These are phyloP conservation scores for Candida tibetensis DNA, from an alignment of 805 yeast species.

Conservation along the genomic window DNA sequence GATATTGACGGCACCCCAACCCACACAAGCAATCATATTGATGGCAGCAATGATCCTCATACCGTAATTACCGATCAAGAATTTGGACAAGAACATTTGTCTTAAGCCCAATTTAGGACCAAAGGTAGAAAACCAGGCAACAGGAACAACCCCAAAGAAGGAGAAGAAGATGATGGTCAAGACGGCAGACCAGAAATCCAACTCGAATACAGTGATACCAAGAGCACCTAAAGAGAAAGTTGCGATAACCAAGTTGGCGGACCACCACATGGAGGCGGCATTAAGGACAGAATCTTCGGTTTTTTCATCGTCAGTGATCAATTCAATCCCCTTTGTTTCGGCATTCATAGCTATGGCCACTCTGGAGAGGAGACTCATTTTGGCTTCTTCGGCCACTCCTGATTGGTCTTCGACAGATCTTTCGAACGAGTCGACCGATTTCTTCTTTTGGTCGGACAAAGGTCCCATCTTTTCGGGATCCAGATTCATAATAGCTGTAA, in stretches of 20 bases:
- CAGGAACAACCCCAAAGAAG: conserved; percentile 70
- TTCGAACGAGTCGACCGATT: conserved; percentile 24
- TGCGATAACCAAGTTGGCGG: conserved; percentile 86
- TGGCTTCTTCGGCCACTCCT: conserved; percentile 26
- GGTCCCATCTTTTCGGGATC: conserved; percentile 8
- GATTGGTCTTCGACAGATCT: conserved; percentile 22
- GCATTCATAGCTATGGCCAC: conserved; percentile 38
- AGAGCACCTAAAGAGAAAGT: conserved; percentile 73
- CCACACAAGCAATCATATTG: conserved; percentile 82
- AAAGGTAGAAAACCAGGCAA: conserved; percentile 77
- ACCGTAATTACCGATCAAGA: conserved; percentile 69
- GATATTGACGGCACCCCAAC: conserved; percentile 94
- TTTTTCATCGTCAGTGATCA: conserved; percentile 76
- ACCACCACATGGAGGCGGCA: conserved; percentile 87
- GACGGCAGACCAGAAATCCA: conserved; percentile 72
- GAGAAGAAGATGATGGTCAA: conserved; percentile 70
- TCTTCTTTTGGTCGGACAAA: conserved; percentile 15
- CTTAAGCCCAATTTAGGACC: conserved; percentile 86
- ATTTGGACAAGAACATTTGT: conserved; percentile 81
- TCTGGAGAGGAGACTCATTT: conserved; percentile 28
- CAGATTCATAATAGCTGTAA: conserved; percentile 5
- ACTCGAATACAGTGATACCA: conserved; percentile 56
- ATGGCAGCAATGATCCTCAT: conserved; percentile 75
- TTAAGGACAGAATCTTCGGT: conserved; percentile 60
- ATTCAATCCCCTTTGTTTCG: conserved; percentile 71